Percentiles rank a stretch among this genome's conserved stretches.
phyloP scores from a whole-genome alignment of 2,329 filamentous ascomycete genomes.

The Trichophyton schoenleinii region DNA sequence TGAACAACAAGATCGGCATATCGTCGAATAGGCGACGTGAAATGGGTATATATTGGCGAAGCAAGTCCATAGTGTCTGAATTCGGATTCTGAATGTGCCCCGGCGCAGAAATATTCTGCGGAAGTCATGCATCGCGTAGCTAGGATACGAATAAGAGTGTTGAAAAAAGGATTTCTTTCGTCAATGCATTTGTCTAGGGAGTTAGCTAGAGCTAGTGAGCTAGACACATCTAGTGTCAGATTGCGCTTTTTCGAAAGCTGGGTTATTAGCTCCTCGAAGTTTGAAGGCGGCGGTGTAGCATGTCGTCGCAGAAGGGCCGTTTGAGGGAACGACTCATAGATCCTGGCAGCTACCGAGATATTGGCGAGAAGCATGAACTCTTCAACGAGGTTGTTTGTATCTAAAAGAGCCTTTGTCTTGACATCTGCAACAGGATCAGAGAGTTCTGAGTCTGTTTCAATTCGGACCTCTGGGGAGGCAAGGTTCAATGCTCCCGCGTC shows the following conservation, averaged over 20 bases:
- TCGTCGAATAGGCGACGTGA: slow-evolving; percentile 90
- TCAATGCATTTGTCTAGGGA: slow-evolving; percentile 80
- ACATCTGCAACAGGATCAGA: slow-evolving; percentile 84
- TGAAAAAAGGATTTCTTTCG: slow-evolving; percentile 80
- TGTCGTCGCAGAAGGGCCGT: slow-evolving; percentile 89
- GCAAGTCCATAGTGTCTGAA: slow-evolving; percentile 96
- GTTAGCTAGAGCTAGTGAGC: slow-evolving; percentile 84
- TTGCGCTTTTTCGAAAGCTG: slow-evolving; percentile 80
- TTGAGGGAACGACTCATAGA: slow-evolving; percentile 85
- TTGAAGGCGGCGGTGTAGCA: slow-evolving; percentile 81
- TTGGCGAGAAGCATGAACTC: slow-evolving; percentile 99
- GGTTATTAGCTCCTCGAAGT: slow-evolving; percentile 86
- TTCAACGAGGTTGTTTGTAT: slow-evolving; percentile 94
- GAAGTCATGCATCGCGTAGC: slow-evolving; percentile 99
- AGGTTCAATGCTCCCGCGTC: slow-evolving; percentile 89
- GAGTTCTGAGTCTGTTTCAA: slow-evolving; percentile 89
- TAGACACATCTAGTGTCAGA: slow-evolving; percentile 68
- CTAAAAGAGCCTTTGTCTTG: slow-evolving; percentile 84
- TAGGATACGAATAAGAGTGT: slow-evolving; percentile 93
- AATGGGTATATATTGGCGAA: slow-evolving; percentile 95
- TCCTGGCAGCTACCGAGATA: slow-evolving; percentile 79
- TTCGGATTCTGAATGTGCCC: slow-evolving; percentile 82
- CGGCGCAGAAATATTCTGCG: slow-evolving; percentile 94
- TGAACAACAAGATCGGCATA: slow-evolving; percentile 96
- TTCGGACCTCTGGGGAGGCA: slow-evolving; percentile 93